A percentile compares a stretch with the other conserved stretches of the same genome.
These are phyloP conservation scores for Magnolia kwangsiensis DNA, from an alignment of 164 flowering plant genomes.

Conservation along the genomic window DNA sequence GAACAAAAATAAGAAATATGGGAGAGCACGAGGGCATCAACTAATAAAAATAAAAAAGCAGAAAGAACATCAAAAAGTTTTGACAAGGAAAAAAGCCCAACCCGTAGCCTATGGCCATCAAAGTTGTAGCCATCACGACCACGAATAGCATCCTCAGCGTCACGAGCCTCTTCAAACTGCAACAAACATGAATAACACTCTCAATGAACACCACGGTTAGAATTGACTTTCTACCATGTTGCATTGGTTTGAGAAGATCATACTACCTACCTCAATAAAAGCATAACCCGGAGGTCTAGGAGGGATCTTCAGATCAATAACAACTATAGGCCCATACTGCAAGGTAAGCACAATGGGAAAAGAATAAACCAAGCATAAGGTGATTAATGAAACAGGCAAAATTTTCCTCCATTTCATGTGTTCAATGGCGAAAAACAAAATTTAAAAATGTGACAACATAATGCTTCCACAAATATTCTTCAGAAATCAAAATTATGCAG, in stretches of 20 bases:
- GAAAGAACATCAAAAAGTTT: not conserved
- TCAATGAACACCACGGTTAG: not conserved
- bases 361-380: not conserved
- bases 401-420: no score
- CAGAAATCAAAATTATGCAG: no score
- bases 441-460: no score
- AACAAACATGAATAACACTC: not conserved
- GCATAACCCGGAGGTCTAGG: constrained; percentile 93
- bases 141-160: constrained; percentile 95
- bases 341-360: not conserved
- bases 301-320: constrained; percentile 80
- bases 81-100: constrained; percentile 21
- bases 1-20: not conserved
- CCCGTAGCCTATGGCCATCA: constrained; percentile 88
- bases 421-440: no score
- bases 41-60: not conserved
- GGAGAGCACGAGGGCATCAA: not conserved
- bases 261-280: constrained; percentile 73
- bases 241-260: not conserved
- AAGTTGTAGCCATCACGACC: constrained; percentile 99
- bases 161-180: constrained; percentile 91
- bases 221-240: not conserved
- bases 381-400: no score
- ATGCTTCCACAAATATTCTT: no score
- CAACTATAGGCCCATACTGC: constrained; percentile 79